Evolutionary conservation across 2,329 filamentous ascomycete genomes (phyloP).

Genomic region (Gnomoniopsis smithogilvyi): DNA sequence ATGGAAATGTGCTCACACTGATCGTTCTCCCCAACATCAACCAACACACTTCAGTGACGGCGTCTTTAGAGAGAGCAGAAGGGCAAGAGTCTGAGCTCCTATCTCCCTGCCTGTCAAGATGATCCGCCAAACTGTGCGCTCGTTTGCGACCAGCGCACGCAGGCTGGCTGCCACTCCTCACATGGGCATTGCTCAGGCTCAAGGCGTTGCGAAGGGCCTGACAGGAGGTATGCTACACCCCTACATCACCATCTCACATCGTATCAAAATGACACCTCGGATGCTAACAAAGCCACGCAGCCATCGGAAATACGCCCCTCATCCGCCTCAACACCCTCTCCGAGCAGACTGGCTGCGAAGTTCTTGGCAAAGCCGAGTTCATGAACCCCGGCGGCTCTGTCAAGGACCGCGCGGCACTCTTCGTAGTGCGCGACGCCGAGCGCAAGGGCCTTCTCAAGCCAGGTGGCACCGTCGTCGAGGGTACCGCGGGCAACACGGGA

Average conservation of each 20-base stretch:
- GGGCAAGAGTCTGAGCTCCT: not conserved
- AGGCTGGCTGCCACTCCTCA: slow-evolving; percentile 55
- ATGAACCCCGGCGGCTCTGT: slow-evolving; percentile 96
- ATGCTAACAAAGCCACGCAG: slow-evolving; percentile 41
- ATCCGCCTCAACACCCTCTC: slow-evolving; percentile 88
- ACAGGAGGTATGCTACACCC: slow-evolving; percentile 64
- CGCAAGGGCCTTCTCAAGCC: slow-evolving; percentile 76
- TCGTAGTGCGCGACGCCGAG: slow-evolving; percentile 91
- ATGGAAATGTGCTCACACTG: not conserved
- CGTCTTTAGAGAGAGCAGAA: not conserved
- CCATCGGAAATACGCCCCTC: slow-evolving; percentile 95
- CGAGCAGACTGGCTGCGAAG: slow-evolving; percentile 85
- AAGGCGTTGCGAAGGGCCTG: slow-evolving; percentile 74
- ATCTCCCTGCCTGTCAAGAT: slow-evolving; percentile 39
- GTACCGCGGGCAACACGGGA: slow-evolving; percentile 95
- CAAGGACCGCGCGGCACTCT: slow-evolving; percentile 94
- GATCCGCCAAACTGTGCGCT: slow-evolving; percentile 67
- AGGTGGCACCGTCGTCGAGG: slow-evolving; percentile 93
- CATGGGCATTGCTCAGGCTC: slow-evolving; percentile 72
- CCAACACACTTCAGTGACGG: too few relatives aligned
- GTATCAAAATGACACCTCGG: not conserved
- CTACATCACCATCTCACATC: not conserved
- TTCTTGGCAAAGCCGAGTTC: slow-evolving; percentile 97
- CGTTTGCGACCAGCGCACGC: slow-evolving; percentile 62
- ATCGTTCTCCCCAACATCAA: not conserved